These are phyloP conservation scores for Rutstroemia sydowiana DNA, from an alignment of 2,329 filamentous ascomycete genomes.

Conservation along the genomic window DNA sequence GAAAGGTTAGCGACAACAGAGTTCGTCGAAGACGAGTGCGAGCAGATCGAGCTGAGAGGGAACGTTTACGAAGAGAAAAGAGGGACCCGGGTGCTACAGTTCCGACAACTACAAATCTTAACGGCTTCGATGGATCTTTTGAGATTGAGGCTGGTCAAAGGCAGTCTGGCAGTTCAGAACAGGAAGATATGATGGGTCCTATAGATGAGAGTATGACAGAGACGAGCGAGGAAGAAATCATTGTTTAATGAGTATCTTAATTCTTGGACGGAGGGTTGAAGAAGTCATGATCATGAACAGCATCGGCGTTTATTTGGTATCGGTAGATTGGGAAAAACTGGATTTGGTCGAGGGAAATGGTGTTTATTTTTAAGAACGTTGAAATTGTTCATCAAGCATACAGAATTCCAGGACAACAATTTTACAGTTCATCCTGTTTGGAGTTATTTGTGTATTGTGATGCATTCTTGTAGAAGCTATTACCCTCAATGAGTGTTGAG, in stretches of 20 bases:
- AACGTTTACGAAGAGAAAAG: conserved; percentile 12
- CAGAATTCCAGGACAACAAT: too few species aligned
- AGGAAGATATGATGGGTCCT: neutral
- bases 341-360: too few species aligned
- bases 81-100: neutral
- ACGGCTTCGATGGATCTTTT: neutral
- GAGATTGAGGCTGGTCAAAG: neutral
- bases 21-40: conserved; percentile 18
- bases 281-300: neutral
- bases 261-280: neutral
- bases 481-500: too few species aligned
- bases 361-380: too few species aligned
- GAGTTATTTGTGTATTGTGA: too few species aligned
- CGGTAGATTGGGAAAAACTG: neutral
- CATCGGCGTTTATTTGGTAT: neutral
- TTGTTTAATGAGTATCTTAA: conserved; percentile 4
- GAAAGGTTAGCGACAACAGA: conserved; percentile 25
- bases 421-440: too few species aligned
- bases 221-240: conserved; percentile 18
- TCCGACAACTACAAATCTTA: neutral
- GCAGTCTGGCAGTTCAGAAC: neutral
- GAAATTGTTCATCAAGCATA: too few species aligned
- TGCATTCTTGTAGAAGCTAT: too few species aligned
- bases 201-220: conserved; percentile 12
- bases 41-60: conserved; percentile 18